Percentiles rank a stretch among this genome's conserved stretches.
These are phyloP conservation scores for Aspergillus fischeri DNA, from an alignment of 2,329 filamentous ascomycete genomes.

Conservation along the genomic window DNA sequence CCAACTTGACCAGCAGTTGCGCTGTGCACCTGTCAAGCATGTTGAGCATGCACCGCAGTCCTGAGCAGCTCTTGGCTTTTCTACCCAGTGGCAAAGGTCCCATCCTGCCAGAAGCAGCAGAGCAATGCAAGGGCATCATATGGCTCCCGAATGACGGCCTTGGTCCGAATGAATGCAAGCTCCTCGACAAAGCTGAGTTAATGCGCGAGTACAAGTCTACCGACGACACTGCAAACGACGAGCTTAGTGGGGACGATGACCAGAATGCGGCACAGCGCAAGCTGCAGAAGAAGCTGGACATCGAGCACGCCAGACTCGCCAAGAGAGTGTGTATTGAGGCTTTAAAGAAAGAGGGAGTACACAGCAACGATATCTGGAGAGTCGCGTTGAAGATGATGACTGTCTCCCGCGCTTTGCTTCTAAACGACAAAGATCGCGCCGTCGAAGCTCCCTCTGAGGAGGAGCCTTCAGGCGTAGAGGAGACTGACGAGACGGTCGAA, in stretches of 20 bases:
- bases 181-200: slow-evolving; percentile 20
- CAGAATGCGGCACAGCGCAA: slow-evolving; percentile 14
- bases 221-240: slow-evolving; percentile 8
- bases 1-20: slow-evolving; percentile 19
- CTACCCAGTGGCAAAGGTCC: slow-evolving; percentile 26
- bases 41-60: slow-evolving; percentile 23
- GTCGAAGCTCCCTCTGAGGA: background rate
- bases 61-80: slow-evolving; percentile 26
- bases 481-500: background rate
- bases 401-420: slow-evolving; percentile 24
- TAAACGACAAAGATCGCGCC: slow-evolving; percentile 24
- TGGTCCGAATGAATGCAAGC: slow-evolving; percentile 9
- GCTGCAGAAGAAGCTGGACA: slow-evolving; percentile 19
- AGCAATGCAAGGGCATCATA: slow-evolving; percentile 23
- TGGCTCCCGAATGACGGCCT: slow-evolving; percentile 25
- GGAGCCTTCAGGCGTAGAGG: background rate
- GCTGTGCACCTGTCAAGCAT: slow-evolving; percentile 29
- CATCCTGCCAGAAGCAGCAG: slow-evolving; percentile 14
- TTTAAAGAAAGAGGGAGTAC: slow-evolving; percentile 21
- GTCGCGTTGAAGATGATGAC: slow-evolving; percentile 27
- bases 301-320: slow-evolving; percentile 22
- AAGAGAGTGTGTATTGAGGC: slow-evolving; percentile 29
- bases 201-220: slow-evolving; percentile 9
- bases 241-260: slow-evolving; percentile 1
- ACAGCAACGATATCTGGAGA: slow-evolving; percentile 24